Conservation (phyloP, 306 rosid species). For the peach (Prunus persica) region Prunus_persica_NCBIv2 NC_034012.1:3005001-3005500, state of each 20-base stretch:
- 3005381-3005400: neutral
- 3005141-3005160: neutral
- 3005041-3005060: neutral
- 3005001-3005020: neutral
- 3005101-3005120: neutral
- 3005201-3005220: neutral
- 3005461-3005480: constrained; percentile 38
- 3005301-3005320: neutral
- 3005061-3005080: neutral
- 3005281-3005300: no score
- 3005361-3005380: neutral
- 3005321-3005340: neutral
- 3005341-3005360: neutral
- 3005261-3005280: neutral
- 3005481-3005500: constrained; percentile 27
- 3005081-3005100: neutral
- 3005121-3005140: neutral
- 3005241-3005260: neutral
- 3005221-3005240: neutral
- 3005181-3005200: neutral
- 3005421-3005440: constrained; percentile 30
- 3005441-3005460: constrained; percentile 59
- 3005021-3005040: neutral
- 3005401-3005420: neutral
- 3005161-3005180: neutral